Conservation (phyloP, 1,284 basidiomycete genomes). For the Microbotryum silenes-acaulis region DNA sequence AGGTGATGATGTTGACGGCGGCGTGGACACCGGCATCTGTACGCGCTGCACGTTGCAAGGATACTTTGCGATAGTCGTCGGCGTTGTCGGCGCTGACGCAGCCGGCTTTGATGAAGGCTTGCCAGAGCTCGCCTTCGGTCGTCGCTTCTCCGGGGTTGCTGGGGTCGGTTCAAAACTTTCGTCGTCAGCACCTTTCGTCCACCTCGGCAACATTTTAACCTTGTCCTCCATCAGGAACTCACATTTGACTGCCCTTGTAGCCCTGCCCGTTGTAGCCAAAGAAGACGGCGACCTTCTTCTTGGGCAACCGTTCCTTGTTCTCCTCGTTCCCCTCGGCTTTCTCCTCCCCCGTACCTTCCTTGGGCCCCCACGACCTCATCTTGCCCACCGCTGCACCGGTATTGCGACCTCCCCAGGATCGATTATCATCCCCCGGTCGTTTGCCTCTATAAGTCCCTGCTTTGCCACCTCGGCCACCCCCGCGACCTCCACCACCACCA, state of each 20-base stretch:
- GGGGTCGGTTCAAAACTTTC: not conserved
- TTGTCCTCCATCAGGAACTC: constrained; percentile 39
- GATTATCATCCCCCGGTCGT: not conserved
- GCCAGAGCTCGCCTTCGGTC: constrained; percentile 85
- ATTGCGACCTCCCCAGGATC: constrained; percentile 17
- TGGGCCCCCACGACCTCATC: constrained; percentile 13
- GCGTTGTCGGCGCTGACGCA: constrained; percentile 90
- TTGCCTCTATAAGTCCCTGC: too few species aligned
- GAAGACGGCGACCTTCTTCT: constrained; percentile 50
- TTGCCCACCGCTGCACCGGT: constrained; percentile 7
- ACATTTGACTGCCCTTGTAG: constrained; percentile 96
- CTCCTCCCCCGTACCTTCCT: not conserved
- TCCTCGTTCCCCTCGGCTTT: constrained; percentile 5
- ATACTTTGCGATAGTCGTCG: constrained; percentile 76
- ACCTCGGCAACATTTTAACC: too few species aligned
- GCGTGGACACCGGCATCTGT: constrained; percentile 98
- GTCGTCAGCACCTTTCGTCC: too few species aligned
- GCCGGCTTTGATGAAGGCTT: constrained; percentile 77
- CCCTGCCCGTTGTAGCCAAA: constrained; percentile 53
- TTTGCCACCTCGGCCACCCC: too few species aligned
- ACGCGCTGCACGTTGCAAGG: constrained; percentile 77
- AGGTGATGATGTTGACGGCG: constrained; percentile 81
- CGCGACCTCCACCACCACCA: too few species aligned
- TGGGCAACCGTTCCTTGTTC: constrained; percentile 43
- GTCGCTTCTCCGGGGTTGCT: constrained; percentile 56